Evolutionary conservation across 345 rosid species (phyloP).

Genomic region (Pistacia vera): DNA sequence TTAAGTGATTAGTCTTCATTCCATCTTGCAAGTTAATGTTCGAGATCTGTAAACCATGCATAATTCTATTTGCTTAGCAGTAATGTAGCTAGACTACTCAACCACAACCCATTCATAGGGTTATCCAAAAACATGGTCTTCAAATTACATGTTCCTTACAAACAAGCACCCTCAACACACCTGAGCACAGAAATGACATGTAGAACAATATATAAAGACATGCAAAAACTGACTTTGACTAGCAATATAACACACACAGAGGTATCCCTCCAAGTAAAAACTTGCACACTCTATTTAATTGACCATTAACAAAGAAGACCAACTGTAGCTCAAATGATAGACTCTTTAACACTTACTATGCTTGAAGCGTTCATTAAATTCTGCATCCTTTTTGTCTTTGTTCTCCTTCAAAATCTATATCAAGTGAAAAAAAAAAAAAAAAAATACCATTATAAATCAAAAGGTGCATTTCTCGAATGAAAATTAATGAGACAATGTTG

Average conservation of each 20-base stretch:
- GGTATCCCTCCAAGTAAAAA: background rate
- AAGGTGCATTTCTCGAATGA: background rate
- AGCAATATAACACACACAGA: background rate
- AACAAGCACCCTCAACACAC: background rate
- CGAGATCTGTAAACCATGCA: background rate
- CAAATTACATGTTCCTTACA: background rate
- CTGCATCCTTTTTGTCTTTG: slow-evolving; percentile 93
- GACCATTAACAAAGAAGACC: background rate
- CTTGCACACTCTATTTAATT: background rate
- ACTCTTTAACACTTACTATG: slow-evolving; percentile 61
- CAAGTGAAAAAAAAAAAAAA: background rate
- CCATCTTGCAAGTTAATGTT: background rate
- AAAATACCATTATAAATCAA: background rate
- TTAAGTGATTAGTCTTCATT: background rate
- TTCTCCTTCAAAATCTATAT: slow-evolving; percentile 89
- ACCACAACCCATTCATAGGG: background rate
- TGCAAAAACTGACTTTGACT: background rate
- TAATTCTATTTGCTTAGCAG: background rate
- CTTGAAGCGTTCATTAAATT: slow-evolving; percentile 93
- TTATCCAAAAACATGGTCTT: background rate
- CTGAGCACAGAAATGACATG: background rate
- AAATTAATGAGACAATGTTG: background rate
- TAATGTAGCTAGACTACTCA: background rate
- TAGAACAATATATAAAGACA: background rate
- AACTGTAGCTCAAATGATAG: background rate